phyloP scores from a whole-genome alignment of 1,139 yeast species.

The Magnusiomyces suaveolens region DNA sequence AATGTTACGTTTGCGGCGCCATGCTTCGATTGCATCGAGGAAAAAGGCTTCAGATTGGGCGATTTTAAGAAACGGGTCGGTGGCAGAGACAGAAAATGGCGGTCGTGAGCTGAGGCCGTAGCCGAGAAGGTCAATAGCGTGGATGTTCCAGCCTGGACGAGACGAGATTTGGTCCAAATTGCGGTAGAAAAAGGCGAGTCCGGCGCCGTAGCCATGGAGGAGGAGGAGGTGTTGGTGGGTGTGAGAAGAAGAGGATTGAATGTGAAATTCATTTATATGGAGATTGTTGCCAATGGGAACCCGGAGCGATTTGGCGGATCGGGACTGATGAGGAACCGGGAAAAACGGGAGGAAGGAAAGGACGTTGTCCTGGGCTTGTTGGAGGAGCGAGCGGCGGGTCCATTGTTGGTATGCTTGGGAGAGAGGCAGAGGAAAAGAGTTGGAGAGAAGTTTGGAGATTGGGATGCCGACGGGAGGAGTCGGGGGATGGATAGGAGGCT shows the following conservation, averaged over 20 bases:
- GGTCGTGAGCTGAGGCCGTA: constrained; percentile 76
- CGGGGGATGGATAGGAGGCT: constrained; percentile 17
- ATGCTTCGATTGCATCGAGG: constrained; percentile 68
- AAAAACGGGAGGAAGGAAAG: constrained; percentile 49
- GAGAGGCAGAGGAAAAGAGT: constrained; percentile 30
- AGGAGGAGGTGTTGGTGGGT: constrained; percentile 38
- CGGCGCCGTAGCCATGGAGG: constrained; percentile 89
- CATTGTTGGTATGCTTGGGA: constrained; percentile 38
- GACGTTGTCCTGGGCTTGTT: constrained; percentile 35
- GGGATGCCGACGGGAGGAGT: constrained; percentile 31
- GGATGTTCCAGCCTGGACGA: constrained; percentile 40
- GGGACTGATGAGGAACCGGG: constrained; percentile 42
- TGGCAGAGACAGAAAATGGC: constrained; percentile 31
- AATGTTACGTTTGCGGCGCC: constrained; percentile 52
- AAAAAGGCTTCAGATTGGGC: constrained; percentile 62
- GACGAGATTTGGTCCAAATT: constrained; percentile 47
- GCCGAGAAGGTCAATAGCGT: constrained; percentile 75
- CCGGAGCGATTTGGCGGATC: constrained; percentile 42
- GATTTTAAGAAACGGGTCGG: constrained; percentile 22
- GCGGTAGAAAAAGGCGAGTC: constrained; percentile 73
- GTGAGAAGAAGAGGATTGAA: too few species aligned
- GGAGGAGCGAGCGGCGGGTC: constrained; percentile 33
- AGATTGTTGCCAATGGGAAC: constrained; percentile 42
- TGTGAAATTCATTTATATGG: constrained; percentile 49
- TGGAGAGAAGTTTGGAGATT: constrained; percentile 24